Evolutionary conservation across 306 rosid genomes (phyloP).

Genomic region (Heteromeles arbutifolia): DNA sequence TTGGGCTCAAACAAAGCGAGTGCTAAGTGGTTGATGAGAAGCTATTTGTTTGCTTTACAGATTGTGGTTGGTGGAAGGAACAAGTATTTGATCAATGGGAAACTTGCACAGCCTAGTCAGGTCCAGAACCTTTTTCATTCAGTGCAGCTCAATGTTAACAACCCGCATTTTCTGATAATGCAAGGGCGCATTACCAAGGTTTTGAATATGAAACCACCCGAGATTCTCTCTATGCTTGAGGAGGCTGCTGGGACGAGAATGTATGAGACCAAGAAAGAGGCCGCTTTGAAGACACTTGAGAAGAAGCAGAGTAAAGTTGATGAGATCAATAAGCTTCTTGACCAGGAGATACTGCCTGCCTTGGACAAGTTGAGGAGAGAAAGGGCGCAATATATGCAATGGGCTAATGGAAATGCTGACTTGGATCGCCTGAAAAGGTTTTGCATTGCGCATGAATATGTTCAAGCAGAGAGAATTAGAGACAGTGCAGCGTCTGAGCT

Average conservation of each 20-base stretch:
- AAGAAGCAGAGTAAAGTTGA: slow-evolving; percentile 98
- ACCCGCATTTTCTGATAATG: slow-evolving; percentile 96
- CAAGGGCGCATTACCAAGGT: slow-evolving; percentile 99
- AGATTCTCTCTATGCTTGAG: slow-evolving; percentile 96
- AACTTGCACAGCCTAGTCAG: slow-evolving; percentile 97
- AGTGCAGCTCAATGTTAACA: slow-evolving; percentile 92
- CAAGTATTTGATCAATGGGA: slow-evolving; percentile 88
- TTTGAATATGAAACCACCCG: slow-evolving; percentile 93
- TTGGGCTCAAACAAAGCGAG: background rate
- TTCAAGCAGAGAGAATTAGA: slow-evolving; percentile 69
- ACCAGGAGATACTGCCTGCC: slow-evolving; percentile 92
- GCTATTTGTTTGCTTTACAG: slow-evolving; percentile 36
- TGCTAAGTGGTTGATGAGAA: background rate
- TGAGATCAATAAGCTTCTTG: slow-evolving; percentile 94
- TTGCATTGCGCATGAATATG: slow-evolving; percentile 75
- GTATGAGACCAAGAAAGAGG: slow-evolving; percentile 97
- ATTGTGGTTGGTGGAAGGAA: slow-evolving; percentile 98
- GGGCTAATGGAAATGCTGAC: slow-evolving; percentile 96
- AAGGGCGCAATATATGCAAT: slow-evolving; percentile 89
- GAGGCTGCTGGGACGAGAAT: slow-evolving; percentile 99
- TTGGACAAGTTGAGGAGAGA: slow-evolving; percentile 93
- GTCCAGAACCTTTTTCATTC: slow-evolving; percentile 97
- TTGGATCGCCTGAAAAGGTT: slow-evolving; percentile 84
- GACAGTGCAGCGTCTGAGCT: slow-evolving; percentile 65
- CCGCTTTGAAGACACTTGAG: slow-evolving; percentile 94